phyloP scores from a whole-genome alignment of 768 basidiomycete species.

The Termitomyces sp. region DNA sequence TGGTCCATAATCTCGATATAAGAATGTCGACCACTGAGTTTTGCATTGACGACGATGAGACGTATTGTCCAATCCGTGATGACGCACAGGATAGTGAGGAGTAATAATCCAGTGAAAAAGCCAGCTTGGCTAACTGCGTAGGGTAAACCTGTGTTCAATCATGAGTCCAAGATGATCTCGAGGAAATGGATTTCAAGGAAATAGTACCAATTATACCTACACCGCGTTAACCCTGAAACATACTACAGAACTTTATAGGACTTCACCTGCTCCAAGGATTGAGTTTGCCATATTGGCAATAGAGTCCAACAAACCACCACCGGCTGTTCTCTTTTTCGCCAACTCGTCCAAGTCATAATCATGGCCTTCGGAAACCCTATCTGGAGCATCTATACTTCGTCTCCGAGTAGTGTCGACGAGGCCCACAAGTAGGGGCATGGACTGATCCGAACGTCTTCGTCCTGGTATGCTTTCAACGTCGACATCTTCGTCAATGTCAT shows the following conservation, averaged over 20 bases:
- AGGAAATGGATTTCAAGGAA: neutral
- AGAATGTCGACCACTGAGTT: conserved; percentile 87
- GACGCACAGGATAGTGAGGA: conserved; percentile 74
- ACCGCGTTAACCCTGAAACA: neutral
- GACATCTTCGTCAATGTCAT: conserved; percentile 64
- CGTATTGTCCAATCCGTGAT: conserved; percentile 99
- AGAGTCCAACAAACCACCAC: conserved; percentile 76
- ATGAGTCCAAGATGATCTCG: conserved; percentile 6
- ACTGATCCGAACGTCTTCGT: conserved; percentile 42
- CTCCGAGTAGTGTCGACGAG: conserved; percentile 59
- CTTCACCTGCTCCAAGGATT: conserved; percentile 85
- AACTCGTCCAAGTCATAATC: conserved; percentile 70
- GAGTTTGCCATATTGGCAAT: conserved; percentile 96
- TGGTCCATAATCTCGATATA: conserved; percentile 95
- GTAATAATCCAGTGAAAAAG: conserved; percentile 81
- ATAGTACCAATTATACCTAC: conserved; percentile 25
- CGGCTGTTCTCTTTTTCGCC: conserved; percentile 58
- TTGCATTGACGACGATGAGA: conserved; percentile 93
- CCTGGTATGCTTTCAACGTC: conserved; percentile 22
- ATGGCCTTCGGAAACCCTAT: conserved; percentile 28
- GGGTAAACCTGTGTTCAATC: conserved; percentile 63
- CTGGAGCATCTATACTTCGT: conserved; percentile 53
- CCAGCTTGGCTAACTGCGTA: conserved; percentile 95
- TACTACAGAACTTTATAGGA: conserved; percentile 15
- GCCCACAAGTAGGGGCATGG: conserved; percentile 78